A percentile compares a stretch with the other conserved stretches of the same genome.
Conservation (phyloP, 1,284 basidiomycete species). For the Microbotryum violaceum region DNA sequence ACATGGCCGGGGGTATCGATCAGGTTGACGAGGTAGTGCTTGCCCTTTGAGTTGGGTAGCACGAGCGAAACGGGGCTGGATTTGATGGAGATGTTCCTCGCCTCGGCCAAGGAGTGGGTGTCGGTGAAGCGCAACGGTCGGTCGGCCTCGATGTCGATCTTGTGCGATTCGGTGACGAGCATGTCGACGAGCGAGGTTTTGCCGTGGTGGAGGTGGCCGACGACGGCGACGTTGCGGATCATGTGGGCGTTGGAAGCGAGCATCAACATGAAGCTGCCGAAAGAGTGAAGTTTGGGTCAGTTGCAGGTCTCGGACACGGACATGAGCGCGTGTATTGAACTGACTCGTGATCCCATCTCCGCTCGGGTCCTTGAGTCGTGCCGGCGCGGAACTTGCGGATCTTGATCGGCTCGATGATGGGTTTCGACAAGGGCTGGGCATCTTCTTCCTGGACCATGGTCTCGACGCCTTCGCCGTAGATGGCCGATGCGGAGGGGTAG, state of each 20-base stretch:
- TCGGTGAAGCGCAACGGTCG: conserved; percentile 90
- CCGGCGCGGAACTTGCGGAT: conserved; percentile 75
- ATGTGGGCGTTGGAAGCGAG: conserved; percentile 89
- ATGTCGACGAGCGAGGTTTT: conserved; percentile 96
- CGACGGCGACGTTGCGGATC: conserved; percentile 88
- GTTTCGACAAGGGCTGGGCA: conserved; percentile 86
- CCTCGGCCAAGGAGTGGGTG: conserved; percentile 78
- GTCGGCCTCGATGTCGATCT: conserved; percentile 85
- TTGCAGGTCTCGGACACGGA: not conserved
- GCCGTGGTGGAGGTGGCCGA: conserved; percentile 94
- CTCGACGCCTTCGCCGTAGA: conserved; percentile 91
- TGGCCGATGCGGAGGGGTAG: conserved; percentile 84
- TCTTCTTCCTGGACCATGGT: conserved; percentile 98
- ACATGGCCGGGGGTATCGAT: conserved; percentile 98
- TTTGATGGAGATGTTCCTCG: conserved; percentile 89
- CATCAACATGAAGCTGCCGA: conserved; percentile 73
- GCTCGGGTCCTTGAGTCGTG: conserved; percentile 69
- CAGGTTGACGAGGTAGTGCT: conserved; percentile 86
- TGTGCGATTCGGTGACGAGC: conserved; percentile 94
- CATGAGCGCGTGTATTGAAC: conserved; percentile 36
- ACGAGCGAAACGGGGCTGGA: conserved; percentile 93
- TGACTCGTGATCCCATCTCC: conserved; percentile 85
- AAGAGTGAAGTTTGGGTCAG: not conserved
- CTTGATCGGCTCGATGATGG: conserved; percentile 92
- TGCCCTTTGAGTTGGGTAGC: conserved; percentile 75